phyloP scores from a whole-genome alignment of 768 basidiomycete species.

The Mycena pura region DNA sequence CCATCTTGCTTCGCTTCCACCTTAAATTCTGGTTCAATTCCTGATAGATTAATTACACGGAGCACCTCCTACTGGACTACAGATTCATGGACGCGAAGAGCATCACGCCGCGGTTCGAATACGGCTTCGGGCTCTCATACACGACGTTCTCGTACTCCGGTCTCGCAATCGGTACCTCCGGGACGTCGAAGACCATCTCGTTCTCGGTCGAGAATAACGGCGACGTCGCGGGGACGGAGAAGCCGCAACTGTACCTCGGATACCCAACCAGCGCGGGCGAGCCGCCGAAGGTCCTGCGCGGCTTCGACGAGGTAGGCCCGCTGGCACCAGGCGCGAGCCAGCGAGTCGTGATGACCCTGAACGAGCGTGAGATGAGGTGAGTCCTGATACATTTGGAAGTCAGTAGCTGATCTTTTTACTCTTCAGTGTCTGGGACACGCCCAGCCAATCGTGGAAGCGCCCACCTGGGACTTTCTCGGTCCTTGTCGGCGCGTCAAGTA shows the following conservation, averaged over 20 bases:
- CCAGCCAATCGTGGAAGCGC: too few species aligned
- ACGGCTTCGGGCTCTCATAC: slow-evolving; percentile 79
- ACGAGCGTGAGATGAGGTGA: slow-evolving; percentile 52
- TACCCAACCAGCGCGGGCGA: slow-evolving; percentile 54
- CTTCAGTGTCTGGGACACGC: slow-evolving; percentile 44
- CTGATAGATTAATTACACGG: slow-evolving; percentile 66
- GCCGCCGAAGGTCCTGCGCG: slow-evolving; percentile 55
- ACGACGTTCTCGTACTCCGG: slow-evolving; percentile 66
- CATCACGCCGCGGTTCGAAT: slow-evolving; percentile 63
- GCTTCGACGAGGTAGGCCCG: slow-evolving; percentile 55
- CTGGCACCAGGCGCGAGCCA: too few species aligned
- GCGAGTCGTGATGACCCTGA: slow-evolving; percentile 44
- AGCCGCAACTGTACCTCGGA: slow-evolving; percentile 59
- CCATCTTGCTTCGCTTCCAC: background rate
- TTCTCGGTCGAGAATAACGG: slow-evolving; percentile 59
- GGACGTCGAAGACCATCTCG: slow-evolving; percentile 40
- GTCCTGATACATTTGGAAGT: slow-evolving; percentile 12
- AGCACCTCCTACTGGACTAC: slow-evolving; percentile 69
- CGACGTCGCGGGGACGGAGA: slow-evolving; percentile 52
- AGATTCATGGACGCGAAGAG: slow-evolving; percentile 62
- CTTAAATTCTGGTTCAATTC: background rate
- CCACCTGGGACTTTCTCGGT: slow-evolving; percentile 59
- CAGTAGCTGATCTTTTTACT: slow-evolving; percentile 58
- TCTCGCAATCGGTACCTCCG: slow-evolving; percentile 47
- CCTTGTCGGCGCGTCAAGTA: slow-evolving; percentile 57